A percentile compares a stretch with the other conserved stretches of the same genome.
Conservation (phyloP, 257 asterid genomes). For the Gentiana dahurica region DNA sequence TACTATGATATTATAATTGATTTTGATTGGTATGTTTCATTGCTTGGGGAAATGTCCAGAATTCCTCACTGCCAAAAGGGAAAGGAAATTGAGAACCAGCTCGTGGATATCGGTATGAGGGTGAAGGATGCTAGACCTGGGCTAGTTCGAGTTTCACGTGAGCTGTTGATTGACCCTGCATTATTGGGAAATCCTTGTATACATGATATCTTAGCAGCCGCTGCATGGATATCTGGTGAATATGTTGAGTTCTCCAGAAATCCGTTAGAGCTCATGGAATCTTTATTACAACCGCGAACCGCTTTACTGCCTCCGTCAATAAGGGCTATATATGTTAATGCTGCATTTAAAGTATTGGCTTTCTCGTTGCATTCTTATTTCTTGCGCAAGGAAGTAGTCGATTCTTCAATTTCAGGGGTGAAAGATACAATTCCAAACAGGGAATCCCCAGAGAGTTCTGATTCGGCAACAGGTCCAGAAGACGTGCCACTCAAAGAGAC, state of each 20-base stretch:
- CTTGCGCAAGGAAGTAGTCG: slow-evolving; percentile 29
- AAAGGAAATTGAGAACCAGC: slow-evolving; percentile 61
- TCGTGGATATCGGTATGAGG: slow-evolving; percentile 88
- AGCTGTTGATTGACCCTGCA: slow-evolving; percentile 87
- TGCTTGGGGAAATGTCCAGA: slow-evolving; percentile 88
- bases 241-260: slow-evolving; percentile 72
- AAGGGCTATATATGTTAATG: slow-evolving; percentile 72
- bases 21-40: slow-evolving; percentile 84
- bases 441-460: slow-evolving; percentile 26
- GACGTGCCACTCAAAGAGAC: slow-evolving; percentile 18
- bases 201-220: slow-evolving; percentile 65
- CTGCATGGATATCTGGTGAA: slow-evolving; percentile 93
- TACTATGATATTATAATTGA: slow-evolving; percentile 64
- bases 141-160: slow-evolving; percentile 81
- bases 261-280: slow-evolving; percentile 81
- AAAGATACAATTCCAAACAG: slow-evolving; percentile 19
- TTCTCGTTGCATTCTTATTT: slow-evolving; percentile 50
- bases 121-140: slow-evolving; percentile 83
- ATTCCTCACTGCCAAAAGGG: slow-evolving; percentile 87
- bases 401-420: slow-evolving; percentile 20
- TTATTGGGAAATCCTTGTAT: slow-evolving; percentile 71
- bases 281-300: slow-evolving; percentile 81
- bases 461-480: slow-evolving; percentile 27
- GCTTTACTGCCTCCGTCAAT: slow-evolving; percentile 60
- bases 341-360: slow-evolving; percentile 66